These are phyloP conservation scores for Pseudogymnoascus sp. DNA, from an alignment of 2,329 filamentous ascomycete species.

Conservation along the genomic window DNA sequence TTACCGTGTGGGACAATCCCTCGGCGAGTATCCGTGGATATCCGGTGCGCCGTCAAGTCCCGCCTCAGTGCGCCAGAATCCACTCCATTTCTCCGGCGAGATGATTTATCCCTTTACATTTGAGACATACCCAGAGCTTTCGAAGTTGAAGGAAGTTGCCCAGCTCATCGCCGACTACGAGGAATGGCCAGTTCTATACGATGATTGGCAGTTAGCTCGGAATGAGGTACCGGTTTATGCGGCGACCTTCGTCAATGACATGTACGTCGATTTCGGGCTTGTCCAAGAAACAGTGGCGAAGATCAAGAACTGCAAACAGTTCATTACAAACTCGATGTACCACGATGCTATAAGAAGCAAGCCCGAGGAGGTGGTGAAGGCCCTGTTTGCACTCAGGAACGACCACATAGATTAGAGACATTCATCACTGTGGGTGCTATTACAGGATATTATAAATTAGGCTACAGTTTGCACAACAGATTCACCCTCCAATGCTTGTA, in stretches of 20 bases:
- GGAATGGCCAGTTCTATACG: constrained; percentile 71
- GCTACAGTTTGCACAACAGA: neutral
- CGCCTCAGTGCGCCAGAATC: constrained; percentile 34
- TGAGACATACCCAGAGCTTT: constrained; percentile 68
- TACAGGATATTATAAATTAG: neutral
- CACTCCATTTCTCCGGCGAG: constrained; percentile 78
- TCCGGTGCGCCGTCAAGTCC: constrained; percentile 22
- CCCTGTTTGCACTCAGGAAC: constrained; percentile 70
- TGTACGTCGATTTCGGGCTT: constrained; percentile 79
- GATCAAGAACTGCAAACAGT: constrained; percentile 71
- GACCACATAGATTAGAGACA: constrained; percentile 45
- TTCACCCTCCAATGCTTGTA: constrained; percentile 40
- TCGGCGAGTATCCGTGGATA: constrained; percentile 43
- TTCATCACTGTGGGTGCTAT: neutral
- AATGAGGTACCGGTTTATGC: constrained; percentile 85
- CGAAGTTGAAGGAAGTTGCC: constrained; percentile 58
- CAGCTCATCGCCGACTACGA: constrained; percentile 58
- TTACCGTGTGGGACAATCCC: constrained; percentile 47
- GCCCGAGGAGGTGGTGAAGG: constrained; percentile 66
- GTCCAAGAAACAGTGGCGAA: constrained; percentile 64
- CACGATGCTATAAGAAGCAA: constrained; percentile 72
- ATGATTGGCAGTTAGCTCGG: constrained; percentile 59
- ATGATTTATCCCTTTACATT: constrained; percentile 89
- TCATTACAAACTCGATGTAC: constrained; percentile 78
- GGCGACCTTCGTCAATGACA: constrained; percentile 75